A percentile compares a stretch with the other conserved stretches of the same genome.
These are phyloP conservation scores for Malus hybrid DNA, from an alignment of 331 rosid genomes.

Conservation along the genomic window DNA sequence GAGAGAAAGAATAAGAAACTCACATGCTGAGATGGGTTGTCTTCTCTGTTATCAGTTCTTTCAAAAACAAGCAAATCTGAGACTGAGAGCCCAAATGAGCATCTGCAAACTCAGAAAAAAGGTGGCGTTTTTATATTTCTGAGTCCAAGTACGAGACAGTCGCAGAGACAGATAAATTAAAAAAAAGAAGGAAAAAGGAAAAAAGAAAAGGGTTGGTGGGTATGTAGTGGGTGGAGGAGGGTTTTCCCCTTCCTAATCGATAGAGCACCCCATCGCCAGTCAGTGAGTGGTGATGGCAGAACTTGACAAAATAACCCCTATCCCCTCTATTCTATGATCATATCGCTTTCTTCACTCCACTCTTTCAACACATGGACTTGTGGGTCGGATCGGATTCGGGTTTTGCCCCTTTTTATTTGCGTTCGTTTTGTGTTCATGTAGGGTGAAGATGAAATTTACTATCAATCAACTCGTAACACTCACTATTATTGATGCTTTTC, in stretches of 20 bases:
- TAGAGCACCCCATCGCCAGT: slow-evolving; percentile 48
- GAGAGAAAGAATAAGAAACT: background rate
- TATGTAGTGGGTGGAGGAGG: slow-evolving; percentile 32
- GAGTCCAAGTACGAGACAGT: background rate
- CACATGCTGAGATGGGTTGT: slow-evolving; percentile 26
- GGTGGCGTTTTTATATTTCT: slow-evolving; percentile 12
- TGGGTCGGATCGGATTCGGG: no score
- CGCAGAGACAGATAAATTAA: background rate
- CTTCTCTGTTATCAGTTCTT: slow-evolving; percentile 3
- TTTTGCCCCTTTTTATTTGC: no score
- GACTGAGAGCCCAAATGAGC: slow-evolving; percentile 24
- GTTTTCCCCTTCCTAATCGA: slow-evolving; percentile 2
- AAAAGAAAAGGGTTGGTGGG: slow-evolving; percentile 30
- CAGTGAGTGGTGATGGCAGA: slow-evolving; percentile 63
- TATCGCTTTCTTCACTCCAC: background rate
- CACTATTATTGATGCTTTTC: no score
- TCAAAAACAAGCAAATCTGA: slow-evolving; percentile 34
- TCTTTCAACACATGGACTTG: no score
- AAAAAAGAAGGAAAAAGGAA: background rate
- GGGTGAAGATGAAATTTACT: no score
- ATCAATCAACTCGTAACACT: no score
- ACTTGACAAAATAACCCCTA: slow-evolving; percentile 17
- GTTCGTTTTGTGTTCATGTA: no score
- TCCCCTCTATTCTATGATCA: background rate
- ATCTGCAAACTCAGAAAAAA: slow-evolving; percentile 10